Conservation (phyloP, 768 basidiomycete genomes). For the Lactarius psammicola region DNA sequence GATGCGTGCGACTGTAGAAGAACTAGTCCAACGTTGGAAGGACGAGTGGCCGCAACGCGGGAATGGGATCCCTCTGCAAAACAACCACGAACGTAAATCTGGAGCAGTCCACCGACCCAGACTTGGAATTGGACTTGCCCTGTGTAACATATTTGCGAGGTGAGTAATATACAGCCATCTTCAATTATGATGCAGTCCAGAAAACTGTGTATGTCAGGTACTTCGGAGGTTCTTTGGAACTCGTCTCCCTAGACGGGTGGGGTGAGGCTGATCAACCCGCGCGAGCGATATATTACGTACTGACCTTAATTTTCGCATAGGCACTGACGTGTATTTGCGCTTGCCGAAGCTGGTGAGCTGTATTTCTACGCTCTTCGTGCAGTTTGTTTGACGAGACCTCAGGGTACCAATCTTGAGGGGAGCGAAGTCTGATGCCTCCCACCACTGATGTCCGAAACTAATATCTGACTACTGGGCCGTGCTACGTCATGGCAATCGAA, state of each 20-base stretch:
- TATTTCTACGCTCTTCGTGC: background rate
- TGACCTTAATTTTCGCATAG: slow-evolving; percentile 38
- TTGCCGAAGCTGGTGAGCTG: slow-evolving; percentile 72
- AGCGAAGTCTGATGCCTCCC: slow-evolving; percentile 59
- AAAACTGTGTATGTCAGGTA: slow-evolving; percentile 46
- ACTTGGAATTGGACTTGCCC: slow-evolving; percentile 81
- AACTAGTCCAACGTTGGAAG: slow-evolving; percentile 63
- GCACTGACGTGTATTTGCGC: slow-evolving; percentile 79
- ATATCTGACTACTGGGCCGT: background rate
- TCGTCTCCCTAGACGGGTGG: slow-evolving; percentile 81
- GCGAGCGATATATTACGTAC: slow-evolving; percentile 8
- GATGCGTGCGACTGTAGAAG: slow-evolving; percentile 74
- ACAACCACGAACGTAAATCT: slow-evolving; percentile 44
- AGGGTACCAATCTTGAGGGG: slow-evolving; percentile 86
- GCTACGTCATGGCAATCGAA: background rate
- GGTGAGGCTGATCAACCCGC: slow-evolving; percentile 47
- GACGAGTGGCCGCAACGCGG: slow-evolving; percentile 31
- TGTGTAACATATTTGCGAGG: slow-evolving; percentile 89
- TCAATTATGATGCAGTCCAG: background rate
- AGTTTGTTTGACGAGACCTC: slow-evolving; percentile 8
- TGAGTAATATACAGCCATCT: slow-evolving; percentile 36
- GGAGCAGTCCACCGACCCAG: slow-evolving; percentile 54
- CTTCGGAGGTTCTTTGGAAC: slow-evolving; percentile 77
- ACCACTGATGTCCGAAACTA: background rate
- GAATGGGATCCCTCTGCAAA: slow-evolving; percentile 30